These are phyloP conservation scores for Amanita pseudoporphyria DNA, from an alignment of 768 basidiomycete species.

Conservation along the genomic window DNA sequence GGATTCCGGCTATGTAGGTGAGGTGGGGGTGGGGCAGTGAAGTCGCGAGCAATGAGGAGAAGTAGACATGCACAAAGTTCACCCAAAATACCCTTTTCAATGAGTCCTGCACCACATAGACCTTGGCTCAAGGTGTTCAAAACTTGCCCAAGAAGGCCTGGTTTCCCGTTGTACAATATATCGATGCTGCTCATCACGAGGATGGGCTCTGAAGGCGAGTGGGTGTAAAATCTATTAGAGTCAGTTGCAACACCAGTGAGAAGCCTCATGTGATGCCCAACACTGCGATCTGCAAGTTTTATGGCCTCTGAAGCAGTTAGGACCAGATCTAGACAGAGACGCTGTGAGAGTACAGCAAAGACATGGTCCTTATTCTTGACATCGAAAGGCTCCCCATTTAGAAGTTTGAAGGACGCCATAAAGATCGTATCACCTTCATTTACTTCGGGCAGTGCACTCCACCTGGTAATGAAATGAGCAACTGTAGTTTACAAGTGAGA, in stretches of 20 bases:
- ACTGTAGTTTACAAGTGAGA: no score
- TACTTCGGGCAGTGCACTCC: neutral
- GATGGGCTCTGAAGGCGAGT: conserved; percentile 12
- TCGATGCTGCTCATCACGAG: conserved; percentile 10
- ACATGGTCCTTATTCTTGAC: conserved; percentile 1
- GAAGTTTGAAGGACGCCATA: neutral
- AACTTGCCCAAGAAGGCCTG: conserved; percentile 1
- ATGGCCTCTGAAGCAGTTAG: conserved; percentile 7
- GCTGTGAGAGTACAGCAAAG: conserved; percentile 13
- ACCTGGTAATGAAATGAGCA: neutral
- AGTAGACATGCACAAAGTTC: conserved; percentile 12
- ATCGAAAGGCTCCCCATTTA: neutral
- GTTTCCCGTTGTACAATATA: conserved; percentile 4
- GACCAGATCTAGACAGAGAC: conserved; percentile 12
- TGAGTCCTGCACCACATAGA: conserved; percentile 10
- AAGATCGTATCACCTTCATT: neutral
- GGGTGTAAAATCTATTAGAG: conserved; percentile 7
- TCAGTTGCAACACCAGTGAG: conserved; percentile 11
- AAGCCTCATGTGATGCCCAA: conserved; percentile 13
- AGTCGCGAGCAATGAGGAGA: no score
- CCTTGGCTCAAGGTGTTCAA: conserved; percentile 10
- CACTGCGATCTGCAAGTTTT: conserved; percentile 12
- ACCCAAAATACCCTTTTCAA: conserved; percentile 12
- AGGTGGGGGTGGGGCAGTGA: no score
- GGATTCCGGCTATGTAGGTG: neutral